Conservation (phyloP, 2,329 filamentous ascomycete genomes). For the Rutstroemia sp. region DNA sequence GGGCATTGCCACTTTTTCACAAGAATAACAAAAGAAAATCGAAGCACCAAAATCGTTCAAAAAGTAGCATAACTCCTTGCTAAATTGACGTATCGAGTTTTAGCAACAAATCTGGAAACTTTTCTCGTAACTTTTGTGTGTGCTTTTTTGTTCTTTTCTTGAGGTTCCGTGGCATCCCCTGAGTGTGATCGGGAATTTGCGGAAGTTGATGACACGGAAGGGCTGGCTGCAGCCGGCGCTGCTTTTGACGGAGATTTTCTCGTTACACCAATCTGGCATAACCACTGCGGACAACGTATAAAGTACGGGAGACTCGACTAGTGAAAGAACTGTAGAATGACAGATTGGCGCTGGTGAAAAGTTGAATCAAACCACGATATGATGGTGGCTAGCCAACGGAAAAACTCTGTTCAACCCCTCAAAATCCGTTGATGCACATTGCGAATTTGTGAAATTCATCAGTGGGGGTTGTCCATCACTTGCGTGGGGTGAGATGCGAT, state of each 20-base stretch:
- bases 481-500: background rate
- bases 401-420: background rate
- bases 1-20: slow-evolving; percentile 2
- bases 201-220: background rate
- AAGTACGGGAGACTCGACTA: too few species aligned
- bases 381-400: background rate
- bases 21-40: background rate
- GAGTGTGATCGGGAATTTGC: background rate
- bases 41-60: background rate
- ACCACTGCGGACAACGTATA: too few species aligned
- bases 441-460: background rate
- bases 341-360: too few species aligned
- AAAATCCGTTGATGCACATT: background rate
- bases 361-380: too few species aligned
- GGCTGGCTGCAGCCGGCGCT: background rate
- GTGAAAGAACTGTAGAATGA: too few species aligned
- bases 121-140: background rate
- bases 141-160: background rate
- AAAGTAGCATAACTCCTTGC: background rate
- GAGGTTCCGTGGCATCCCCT: background rate
- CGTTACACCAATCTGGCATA: background rate
- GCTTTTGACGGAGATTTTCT: background rate
- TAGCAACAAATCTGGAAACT: background rate
- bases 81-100: background rate
- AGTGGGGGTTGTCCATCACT: background rate